Evolutionary conservation across 2,329 filamentous ascomycete species (phyloP).

Genomic region (Orbilia blumenaviensis): DNA sequence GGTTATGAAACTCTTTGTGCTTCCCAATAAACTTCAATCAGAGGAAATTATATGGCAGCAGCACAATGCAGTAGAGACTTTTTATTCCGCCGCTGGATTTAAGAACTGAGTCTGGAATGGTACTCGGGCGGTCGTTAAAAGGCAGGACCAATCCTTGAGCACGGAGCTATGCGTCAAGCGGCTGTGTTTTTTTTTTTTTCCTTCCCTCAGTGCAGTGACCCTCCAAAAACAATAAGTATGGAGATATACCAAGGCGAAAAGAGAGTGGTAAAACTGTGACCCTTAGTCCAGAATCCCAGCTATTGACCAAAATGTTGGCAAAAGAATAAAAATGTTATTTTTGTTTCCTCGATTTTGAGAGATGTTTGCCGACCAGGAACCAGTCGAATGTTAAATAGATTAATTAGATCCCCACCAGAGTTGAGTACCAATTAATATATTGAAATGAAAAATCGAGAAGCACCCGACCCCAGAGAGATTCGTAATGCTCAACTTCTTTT

Average conservation of each 20-base stretch:
- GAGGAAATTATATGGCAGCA: slow-evolving; percentile 9
- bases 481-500: slow-evolving; percentile 1
- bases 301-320: neutral
- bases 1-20: slow-evolving; percentile 15
- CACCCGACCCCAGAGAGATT: slow-evolving; percentile 13
- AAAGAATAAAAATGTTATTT: neutral
- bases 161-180: slow-evolving; percentile 21
- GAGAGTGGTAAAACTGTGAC: slow-evolving; percentile 11
- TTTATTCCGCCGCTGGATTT: neutral
- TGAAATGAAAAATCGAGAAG: slow-evolving; percentile 32
- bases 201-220: neutral
- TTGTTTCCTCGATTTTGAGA: slow-evolving; percentile 15
- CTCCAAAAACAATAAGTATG: neutral
- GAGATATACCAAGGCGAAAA: slow-evolving; percentile 9
- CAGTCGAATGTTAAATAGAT: slow-evolving; percentile 50
- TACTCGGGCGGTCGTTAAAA: slow-evolving; percentile 7
- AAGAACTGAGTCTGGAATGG: neutral
- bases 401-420: slow-evolving; percentile 20
- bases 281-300: slow-evolving; percentile 33
- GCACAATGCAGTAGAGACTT: neutral
- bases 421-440: slow-evolving; percentile 41
- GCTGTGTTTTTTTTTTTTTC: neutral
- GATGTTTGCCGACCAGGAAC: slow-evolving; percentile 28
- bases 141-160: neutral
- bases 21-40: slow-evolving; percentile 14